These are phyloP conservation scores for Coniochaeta ligniaria DNA, from an alignment of 2,329 filamentous ascomycete species.

Conservation along the genomic window DNA sequence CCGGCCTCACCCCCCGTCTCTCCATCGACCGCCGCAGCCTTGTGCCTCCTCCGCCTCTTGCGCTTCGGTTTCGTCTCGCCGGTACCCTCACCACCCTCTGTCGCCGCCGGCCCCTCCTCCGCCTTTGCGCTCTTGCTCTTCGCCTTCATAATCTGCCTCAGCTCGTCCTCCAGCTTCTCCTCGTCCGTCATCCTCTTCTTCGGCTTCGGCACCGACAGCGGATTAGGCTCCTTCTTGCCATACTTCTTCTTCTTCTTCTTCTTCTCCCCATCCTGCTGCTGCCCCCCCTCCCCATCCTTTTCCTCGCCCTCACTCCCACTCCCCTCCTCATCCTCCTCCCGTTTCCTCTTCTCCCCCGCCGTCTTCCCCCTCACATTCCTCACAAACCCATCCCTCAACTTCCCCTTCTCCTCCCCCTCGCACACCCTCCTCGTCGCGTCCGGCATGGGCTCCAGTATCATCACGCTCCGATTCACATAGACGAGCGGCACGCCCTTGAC, in stretches of 20 bases:
- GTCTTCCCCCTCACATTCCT: constrained; percentile 36
- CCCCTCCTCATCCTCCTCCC: constrained; percentile 30
- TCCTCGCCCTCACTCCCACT: constrained; percentile 31
- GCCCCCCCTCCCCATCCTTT: constrained; percentile 16
- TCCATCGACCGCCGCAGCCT: constrained; percentile 4
- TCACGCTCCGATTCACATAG: constrained; percentile 72
- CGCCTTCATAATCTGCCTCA: not conserved
- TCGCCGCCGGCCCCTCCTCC: constrained; percentile 12
- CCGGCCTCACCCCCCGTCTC: constrained; percentile 4
- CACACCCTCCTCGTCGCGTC: constrained; percentile 55
- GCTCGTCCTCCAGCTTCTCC: not conserved
- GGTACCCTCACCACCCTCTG: constrained; percentile 22
- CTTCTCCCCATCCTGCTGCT: constrained; percentile 12
- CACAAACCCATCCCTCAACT: constrained; percentile 66
- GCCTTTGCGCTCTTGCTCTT: constrained; percentile 8
- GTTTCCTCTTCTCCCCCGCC: constrained; percentile 43
- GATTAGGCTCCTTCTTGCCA: constrained; percentile 24
- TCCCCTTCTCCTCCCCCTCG: constrained; percentile 62
- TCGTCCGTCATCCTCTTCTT: constrained; percentile 18
- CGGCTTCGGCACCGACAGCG: constrained; percentile 25
- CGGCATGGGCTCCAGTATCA: constrained; percentile 67
- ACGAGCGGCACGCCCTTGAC: constrained; percentile 69
- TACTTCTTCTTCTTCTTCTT: constrained; percentile 24
- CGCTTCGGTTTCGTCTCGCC: constrained; percentile 24
- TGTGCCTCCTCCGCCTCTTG: constrained; percentile 16